These are phyloP conservation scores for Prunella vulgaris DNA, from an alignment of 257 asterid species.

Conservation along the genomic window DNA sequence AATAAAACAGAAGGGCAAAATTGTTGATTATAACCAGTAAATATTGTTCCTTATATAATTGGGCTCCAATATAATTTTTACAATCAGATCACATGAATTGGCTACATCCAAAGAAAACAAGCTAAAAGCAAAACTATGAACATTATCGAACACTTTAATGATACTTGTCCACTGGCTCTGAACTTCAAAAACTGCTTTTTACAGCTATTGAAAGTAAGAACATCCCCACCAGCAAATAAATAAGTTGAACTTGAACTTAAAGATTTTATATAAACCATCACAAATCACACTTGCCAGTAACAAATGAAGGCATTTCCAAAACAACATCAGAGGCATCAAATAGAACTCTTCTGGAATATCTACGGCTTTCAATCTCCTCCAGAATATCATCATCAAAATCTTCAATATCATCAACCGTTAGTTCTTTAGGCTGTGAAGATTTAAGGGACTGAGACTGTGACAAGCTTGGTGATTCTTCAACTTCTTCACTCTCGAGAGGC, in stretches of 20 bases:
- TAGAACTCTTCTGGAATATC: conserved; percentile 90
- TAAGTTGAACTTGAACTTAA: not conserved
- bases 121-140: conserved; percentile 11
- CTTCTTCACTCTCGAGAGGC: conserved; percentile 56
- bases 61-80: conserved; percentile 1
- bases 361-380: conserved; percentile 61
- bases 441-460: conserved; percentile 63
- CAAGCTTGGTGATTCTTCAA: conserved; percentile 53
- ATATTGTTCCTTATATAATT: not conserved
- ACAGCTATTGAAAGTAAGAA: not conserved
- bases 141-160: conserved; percentile 7
- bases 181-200: not conserved
- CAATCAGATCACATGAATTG: not conserved
- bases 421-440: conserved; percentile 57
- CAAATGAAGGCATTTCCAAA: conserved; percentile 71
- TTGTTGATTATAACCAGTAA: not conserved
- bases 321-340: conserved; percentile 93
- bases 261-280: conserved; percentile 9
- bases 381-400: conserved; percentile 73
- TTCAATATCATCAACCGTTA: conserved; percentile 89
- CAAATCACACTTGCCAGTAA: conserved; percentile 54
- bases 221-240: not conserved
- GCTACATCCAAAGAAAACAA: conserved; percentile 7
- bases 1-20: conserved; percentile 15
- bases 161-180: conserved; percentile 7